A percentile compares a stretch with the other conserved stretches of the same genome.
Conservation (phyloP, 2,329 filamentous ascomycete genomes). For the Diplodia intermedia region DNA sequence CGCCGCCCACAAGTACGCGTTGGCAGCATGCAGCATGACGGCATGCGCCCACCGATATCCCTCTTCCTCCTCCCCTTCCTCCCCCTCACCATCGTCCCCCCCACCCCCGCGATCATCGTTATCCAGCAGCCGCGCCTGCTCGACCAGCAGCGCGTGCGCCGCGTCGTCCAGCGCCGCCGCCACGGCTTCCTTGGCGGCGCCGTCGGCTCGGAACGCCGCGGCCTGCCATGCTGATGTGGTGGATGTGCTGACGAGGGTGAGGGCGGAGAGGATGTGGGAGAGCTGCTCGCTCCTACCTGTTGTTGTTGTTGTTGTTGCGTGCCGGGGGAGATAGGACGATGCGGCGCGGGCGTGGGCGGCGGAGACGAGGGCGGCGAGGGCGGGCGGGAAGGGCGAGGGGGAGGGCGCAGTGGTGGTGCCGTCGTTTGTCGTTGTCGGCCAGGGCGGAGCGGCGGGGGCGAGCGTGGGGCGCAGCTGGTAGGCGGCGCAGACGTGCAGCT, state of each 20-base stretch:
- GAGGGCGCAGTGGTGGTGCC: too few relatives aligned
- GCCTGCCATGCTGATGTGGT: neutral
- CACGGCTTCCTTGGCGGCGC: neutral
- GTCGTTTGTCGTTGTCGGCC: too few relatives aligned
- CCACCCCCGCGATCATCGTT: neutral
- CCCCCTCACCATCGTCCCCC: too few relatives aligned
- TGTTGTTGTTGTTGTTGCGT: too few relatives aligned
- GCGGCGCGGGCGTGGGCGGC: neutral
- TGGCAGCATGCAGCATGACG: neutral
- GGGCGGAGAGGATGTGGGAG: neutral
- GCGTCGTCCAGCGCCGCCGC: neutral
- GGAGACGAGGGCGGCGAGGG: too few relatives aligned
- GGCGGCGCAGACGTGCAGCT: neutral
- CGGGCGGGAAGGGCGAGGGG: too few relatives aligned
- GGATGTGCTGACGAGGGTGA: neutral
- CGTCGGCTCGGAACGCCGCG: neutral
- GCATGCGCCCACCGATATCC: neutral
- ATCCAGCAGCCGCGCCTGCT: neutral
- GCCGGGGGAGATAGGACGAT: neutral
- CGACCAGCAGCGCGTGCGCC: neutral
- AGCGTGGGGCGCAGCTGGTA: neutral
- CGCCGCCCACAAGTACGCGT: neutral
- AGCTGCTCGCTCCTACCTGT: neutral
- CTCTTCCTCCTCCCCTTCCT: too few relatives aligned
- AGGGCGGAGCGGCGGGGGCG: neutral